These are phyloP conservation scores for Verticillium nubilum DNA, from an alignment of 2,329 filamentous ascomycete species.

Conservation along the genomic window DNA sequence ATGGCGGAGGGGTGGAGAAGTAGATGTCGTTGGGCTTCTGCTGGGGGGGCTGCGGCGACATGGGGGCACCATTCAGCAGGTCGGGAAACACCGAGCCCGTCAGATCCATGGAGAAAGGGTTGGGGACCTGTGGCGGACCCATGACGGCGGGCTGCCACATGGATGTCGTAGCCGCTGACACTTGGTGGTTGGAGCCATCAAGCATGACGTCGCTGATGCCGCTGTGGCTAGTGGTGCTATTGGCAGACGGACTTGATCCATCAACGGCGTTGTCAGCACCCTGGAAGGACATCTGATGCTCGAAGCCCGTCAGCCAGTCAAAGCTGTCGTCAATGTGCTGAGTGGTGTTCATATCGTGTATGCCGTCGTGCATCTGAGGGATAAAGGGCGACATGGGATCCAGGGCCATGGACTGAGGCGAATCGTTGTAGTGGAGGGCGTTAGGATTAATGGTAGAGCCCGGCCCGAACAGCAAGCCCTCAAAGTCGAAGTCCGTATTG, in stretches of 20 bases:
- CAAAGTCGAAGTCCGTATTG: constrained; percentile 63
- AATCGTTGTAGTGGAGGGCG: constrained; percentile 78
- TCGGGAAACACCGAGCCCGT: constrained; percentile 72
- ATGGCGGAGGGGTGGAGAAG: constrained; percentile 73
- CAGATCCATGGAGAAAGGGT: constrained; percentile 71
- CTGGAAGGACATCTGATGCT: constrained; percentile 67
- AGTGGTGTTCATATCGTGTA: constrained; percentile 47
- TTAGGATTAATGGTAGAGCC: constrained; percentile 65
- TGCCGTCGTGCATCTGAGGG: constrained; percentile 46
- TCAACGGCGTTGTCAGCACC: constrained; percentile 78
- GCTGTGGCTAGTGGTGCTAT: constrained; percentile 91
- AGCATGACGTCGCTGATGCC: constrained; percentile 88
- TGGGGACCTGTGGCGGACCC: constrained; percentile 61
- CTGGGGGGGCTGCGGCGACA: constrained; percentile 72
- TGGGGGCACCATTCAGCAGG: constrained; percentile 63
- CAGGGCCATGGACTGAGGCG: constrained; percentile 60
- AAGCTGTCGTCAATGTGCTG: constrained; percentile 71
- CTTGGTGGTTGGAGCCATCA: constrained; percentile 67
- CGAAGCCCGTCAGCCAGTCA: constrained; percentile 78
- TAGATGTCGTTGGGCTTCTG: constrained; percentile 70
- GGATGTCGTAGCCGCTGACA: constrained; percentile 45
- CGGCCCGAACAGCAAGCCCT: constrained; percentile 63
- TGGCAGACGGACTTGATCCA: constrained; percentile 89
- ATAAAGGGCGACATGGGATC: constrained; percentile 58
- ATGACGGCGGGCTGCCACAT: constrained; percentile 69